Evolutionary conservation across 805 yeast species (phyloP), one percentile per base, ranked within the genome.

Genomic region (Nakazawaea wyomingensis): DNA sequence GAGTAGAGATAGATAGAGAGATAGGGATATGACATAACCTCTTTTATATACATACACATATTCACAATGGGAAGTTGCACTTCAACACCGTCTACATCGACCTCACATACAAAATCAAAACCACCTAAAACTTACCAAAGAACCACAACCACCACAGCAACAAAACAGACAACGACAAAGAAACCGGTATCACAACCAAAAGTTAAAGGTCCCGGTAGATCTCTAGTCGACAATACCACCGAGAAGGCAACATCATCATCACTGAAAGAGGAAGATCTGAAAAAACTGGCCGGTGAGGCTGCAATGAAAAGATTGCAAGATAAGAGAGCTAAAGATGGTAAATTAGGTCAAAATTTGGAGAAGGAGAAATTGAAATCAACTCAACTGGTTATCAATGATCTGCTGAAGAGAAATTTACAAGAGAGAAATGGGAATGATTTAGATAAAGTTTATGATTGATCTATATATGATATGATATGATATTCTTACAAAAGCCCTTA

Each of bases 281-380:
- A 32, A 20, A 30, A 18, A 22, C 40, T 40, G 14, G 47, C 47
- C 9, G 47, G 36, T 4, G 43, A 35, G 7, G 47, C 47, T 2
- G 47, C 47, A 14, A 28, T 27, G 30, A 28, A 30, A 22, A 38
- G 47, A 14, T 30, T 34, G 24, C 31, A 34, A 20, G 37, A 29
- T 8, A 13, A 39, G 18, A 34, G 21, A 14, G 13, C 28, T 14
- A 44, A 44, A 21, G 20, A 44, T 34, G 47, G 47, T 21, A 34
- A 34, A 34, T 31, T 44, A 21, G 47, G 47, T 18, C 14, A 35
- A 16, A 38, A 39, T n/a, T 39, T 44, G 17, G 34, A 39, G n/a
- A 39, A 30, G 11, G 20, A 39, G 26, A 34, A 18, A 14, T 10
- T 14, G 18, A 16, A 43, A 37, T 32, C 37, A 14, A 42, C 40